These are phyloP conservation scores for Pluteus cervinus DNA, from an alignment of 768 basidiomycete species.

Conservation along the genomic window DNA sequence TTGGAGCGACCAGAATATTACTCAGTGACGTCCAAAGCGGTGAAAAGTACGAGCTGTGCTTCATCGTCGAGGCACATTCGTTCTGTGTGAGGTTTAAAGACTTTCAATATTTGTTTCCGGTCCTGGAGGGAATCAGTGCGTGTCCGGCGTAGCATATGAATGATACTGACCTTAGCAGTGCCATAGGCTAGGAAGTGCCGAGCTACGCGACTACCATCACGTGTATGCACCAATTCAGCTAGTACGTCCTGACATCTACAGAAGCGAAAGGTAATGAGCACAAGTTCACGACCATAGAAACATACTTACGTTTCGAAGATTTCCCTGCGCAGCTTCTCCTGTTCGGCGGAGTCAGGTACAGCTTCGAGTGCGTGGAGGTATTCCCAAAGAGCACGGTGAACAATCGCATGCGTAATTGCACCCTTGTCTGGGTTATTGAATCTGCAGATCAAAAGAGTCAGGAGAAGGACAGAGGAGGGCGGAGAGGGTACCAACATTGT, in stretches of 20 bases:
- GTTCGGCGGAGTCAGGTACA: constrained; percentile 55
- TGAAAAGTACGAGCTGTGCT: constrained; percentile 85
- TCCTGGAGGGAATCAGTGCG: constrained; percentile 40
- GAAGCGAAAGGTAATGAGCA: not conserved
- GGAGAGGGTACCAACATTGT: constrained; percentile 51
- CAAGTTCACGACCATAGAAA: too few relatives aligned
- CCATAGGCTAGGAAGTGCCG: constrained; percentile 82
- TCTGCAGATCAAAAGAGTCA: constrained; percentile 28
- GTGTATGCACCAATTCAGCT: constrained; percentile 92
- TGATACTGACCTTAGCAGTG: constrained; percentile 61
- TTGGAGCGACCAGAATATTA: constrained; percentile 27
- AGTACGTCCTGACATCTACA: constrained; percentile 75
- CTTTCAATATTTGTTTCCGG: constrained; percentile 86
- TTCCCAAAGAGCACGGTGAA: constrained; percentile 85
- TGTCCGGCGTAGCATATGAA: not conserved
- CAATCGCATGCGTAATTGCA: constrained; percentile 78
- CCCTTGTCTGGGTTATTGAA: constrained; percentile 93
- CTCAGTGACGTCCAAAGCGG: constrained; percentile 88
- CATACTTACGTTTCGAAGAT: constrained; percentile 70
- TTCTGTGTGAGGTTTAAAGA: constrained; percentile 83
- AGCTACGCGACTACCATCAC: constrained; percentile 81
- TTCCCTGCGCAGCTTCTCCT: constrained; percentile 70
- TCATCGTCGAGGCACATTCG: constrained; percentile 87
- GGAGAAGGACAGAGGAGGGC: constrained; percentile 3
- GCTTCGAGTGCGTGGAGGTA: constrained; percentile 62